These are phyloP conservation scores for Penicillium cinerascens DNA, from an alignment of 495 filamentous ascomycete species.

Conservation along the genomic window DNA sequence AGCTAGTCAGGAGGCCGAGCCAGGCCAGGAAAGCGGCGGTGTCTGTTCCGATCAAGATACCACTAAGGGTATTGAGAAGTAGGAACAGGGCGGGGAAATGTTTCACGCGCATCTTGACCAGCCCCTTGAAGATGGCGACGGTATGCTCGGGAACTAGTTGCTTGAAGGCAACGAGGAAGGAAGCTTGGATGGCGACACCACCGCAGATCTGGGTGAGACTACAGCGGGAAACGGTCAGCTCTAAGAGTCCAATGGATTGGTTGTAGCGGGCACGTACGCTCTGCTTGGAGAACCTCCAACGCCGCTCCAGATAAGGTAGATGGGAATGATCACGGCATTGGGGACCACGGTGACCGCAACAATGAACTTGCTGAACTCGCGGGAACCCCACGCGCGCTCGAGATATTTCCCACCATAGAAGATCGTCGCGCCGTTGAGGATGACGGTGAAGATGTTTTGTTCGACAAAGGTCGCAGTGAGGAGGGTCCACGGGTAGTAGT, in stretches of 20 bases:
- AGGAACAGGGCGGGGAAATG: conserved; percentile 92
- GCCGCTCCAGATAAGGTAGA: conserved; percentile 69
- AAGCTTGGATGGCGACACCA: conserved; percentile 82
- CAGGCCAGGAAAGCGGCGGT: conserved; percentile 78
- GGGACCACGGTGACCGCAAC: conserved; percentile 73
- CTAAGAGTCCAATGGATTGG: neutral
- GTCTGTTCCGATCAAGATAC: conserved; percentile 78
- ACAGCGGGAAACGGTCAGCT: conserved; percentile 26
- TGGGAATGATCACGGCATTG: conserved; percentile 67
- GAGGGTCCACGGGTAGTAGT: conserved; percentile 92
- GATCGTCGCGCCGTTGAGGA: conserved; percentile 73
- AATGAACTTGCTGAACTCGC: conserved; percentile 89
- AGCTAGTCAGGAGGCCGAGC: conserved; percentile 80
- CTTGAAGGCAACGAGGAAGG: conserved; percentile 96
- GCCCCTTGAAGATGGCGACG: conserved; percentile 83
- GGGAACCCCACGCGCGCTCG: conserved; percentile 92
- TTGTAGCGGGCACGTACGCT: conserved; percentile 55
- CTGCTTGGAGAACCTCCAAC: conserved; percentile 62
- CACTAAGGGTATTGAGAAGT: conserved; percentile 68
- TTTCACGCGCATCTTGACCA: conserved; percentile 86
- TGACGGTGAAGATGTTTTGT: conserved; percentile 84
- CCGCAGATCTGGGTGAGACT: conserved; percentile 80
- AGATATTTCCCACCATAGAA: conserved; percentile 95
- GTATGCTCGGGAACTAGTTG: conserved; percentile 97
- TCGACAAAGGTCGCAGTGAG: conserved; percentile 84